A percentile compares a stretch with the other conserved stretches of the same genome.
These are phyloP conservation scores for Mortierella hygrophila DNA, from an alignment of 192 early-diverging fungal genomes.

Conservation along the genomic window DNA sequence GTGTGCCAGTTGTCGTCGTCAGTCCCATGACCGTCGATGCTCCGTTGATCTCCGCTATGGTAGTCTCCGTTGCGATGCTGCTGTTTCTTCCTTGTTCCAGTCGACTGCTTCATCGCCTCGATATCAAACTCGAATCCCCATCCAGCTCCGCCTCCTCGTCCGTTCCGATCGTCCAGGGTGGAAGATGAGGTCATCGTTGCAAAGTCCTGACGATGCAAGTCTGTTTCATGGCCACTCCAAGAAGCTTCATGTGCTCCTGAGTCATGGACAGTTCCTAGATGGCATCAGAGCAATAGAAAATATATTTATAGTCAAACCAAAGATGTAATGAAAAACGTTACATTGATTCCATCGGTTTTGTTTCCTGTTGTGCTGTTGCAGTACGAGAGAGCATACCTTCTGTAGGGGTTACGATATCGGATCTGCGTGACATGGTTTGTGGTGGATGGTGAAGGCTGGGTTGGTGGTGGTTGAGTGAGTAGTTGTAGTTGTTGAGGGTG, in stretches of 20 bases:
- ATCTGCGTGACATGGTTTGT: not conserved
- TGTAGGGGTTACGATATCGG: not conserved
- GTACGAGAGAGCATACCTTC: not conserved
- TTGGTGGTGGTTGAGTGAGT: not conserved
- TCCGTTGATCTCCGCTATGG: not conserved
- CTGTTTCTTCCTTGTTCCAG: not conserved
- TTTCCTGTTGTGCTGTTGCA: not conserved
- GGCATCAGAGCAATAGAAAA: not conserved
- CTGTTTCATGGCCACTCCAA: not conserved
- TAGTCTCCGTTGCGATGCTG: not conserved
- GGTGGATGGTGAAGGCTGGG: not conserved
- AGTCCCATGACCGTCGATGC: not conserved
- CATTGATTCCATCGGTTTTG: not conserved
- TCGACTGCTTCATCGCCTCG: constrained; percentile 25
- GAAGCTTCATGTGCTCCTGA: not conserved
- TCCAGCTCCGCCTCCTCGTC: not conserved
- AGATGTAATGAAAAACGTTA: not conserved
- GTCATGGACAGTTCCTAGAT: not conserved
- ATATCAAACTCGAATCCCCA: constrained; percentile 42
- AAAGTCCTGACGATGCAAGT: not conserved
- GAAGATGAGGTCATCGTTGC: not conserved
- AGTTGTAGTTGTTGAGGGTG: not conserved
- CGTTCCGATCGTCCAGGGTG: not conserved
- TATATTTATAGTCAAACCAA: not conserved
- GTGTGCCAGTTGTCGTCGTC: constrained; percentile 8